A percentile compares a stretch with the other conserved stretches of the same genome.
phyloP scores from a whole-genome alignment of 768 basidiomycete species.

The Amanita muscaria region DNA sequence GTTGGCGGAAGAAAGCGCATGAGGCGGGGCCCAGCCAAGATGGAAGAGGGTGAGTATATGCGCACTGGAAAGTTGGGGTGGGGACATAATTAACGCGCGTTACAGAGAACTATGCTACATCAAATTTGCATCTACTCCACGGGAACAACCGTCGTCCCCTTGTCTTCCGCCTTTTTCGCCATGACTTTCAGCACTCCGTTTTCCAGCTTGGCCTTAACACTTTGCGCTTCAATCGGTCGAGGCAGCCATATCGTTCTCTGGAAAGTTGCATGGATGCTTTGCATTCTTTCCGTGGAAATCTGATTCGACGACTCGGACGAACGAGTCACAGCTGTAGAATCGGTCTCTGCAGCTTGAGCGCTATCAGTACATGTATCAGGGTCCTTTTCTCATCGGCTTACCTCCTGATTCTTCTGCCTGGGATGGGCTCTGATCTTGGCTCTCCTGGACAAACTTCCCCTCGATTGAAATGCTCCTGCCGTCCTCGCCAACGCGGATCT shows the following conservation, averaged over 20 bases:
- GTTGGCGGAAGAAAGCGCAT: constrained; percentile 1
- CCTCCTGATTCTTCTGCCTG: too few relatives aligned
- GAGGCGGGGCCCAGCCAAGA: not conserved
- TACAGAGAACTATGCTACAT: not conserved
- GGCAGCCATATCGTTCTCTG: constrained; percentile 68
- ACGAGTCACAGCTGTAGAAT: constrained; percentile 15
- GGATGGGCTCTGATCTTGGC: constrained; percentile 11
- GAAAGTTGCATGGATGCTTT: constrained; percentile 47
- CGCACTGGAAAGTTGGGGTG: constrained; percentile 2
- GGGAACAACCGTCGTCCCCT: constrained; percentile 40
- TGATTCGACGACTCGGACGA: constrained; percentile 28
- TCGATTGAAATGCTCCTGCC: constrained; percentile 68
- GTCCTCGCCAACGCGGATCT: constrained; percentile 60
- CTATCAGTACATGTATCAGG: not conserved
- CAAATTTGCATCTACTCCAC: constrained; percentile 19
- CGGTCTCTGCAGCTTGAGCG: constrained; percentile 2
- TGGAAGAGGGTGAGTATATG: constrained; percentile 2
- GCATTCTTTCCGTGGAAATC: constrained; percentile 53
- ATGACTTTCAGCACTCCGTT: constrained; percentile 64
- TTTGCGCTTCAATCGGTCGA: constrained; percentile 45
- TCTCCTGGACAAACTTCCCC: constrained; percentile 39
- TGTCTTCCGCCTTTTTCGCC: constrained; percentile 53
- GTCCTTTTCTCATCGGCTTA: too few relatives aligned
- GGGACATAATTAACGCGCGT: constrained; percentile 1
- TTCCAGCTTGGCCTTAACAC: constrained; percentile 53